Conservation (phyloP, 257 asterid genomes). For the Solanum peruvianum region DNA sequence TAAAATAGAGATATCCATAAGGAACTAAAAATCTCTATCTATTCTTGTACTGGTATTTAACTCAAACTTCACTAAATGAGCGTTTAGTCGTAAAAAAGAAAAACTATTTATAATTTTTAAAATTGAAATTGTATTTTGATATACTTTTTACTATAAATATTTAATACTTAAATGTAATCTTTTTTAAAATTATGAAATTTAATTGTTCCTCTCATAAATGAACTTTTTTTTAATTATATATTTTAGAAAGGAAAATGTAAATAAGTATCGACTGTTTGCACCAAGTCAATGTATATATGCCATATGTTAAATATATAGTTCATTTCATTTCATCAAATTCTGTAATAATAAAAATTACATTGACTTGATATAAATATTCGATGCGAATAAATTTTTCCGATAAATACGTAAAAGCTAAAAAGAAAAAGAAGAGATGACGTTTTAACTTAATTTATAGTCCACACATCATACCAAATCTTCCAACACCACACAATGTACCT, state of each 20-base stretch:
- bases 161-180: not conserved
- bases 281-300: too few species aligned
- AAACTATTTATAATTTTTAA: not conserved
- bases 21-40: not conserved
- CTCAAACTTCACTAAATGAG: not conserved
- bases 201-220: not conserved
- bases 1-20: not conserved
- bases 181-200: not conserved
- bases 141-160: not conserved
- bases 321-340: too few species aligned
- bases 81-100: not conserved
- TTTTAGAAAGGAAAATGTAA: not conserved
- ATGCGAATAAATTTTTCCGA: too few species aligned
- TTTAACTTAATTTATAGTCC: not conserved
- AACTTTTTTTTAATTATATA: not conserved
- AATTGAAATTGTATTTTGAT: not conserved
- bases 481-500: not conserved
- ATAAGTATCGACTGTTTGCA: not conserved
- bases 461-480: not conserved
- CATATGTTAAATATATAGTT: too few species aligned
- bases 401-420: too few species aligned
- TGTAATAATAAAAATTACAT: too few species aligned
- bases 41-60: not conserved
- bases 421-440: not conserved
- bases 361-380: too few species aligned